Evolutionary conservation across 2,329 filamentous ascomycete genomes (phyloP), one percentile per base, ranked within the genome.

Genomic region (Penicillium olsonii): DNA sequence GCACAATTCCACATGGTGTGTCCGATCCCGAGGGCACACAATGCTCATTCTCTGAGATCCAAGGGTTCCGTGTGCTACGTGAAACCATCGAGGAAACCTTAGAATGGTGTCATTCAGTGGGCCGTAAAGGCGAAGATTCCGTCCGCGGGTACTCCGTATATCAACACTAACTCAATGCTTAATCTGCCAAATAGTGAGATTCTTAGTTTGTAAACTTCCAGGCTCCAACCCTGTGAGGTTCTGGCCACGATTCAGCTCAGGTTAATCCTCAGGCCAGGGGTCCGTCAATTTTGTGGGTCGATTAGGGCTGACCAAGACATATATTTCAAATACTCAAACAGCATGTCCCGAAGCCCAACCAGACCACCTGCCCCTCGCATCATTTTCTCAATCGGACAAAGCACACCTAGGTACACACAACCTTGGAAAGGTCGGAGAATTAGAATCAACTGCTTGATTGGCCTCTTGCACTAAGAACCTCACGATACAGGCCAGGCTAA

Each of bases 401-500:
- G n/a, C 11, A n/a, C 12, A 39, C 34, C n/a, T n/a, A n/a, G n/a
- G n/a, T n/a, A n/a, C n/a, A n/a, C n/a, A n/a, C n/a, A n/a, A n/a
- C n/a, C n/a, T n/a, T n/a, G n/a, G n/a, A 52, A 45, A 40, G 8
- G 26, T 27, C 49, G 50, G 55, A 55, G 47, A 55, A 52, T 55
- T 59, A 56, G 8, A 52, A 42, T 38, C 19, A 24, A 9, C 39
- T 14, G 12, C 24, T 27, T 49, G 17, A 61, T 60, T 61, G 56
- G 58, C 19, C 26, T 29, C n/a, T 53, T 22, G 12, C 29, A 18
- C 39, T 31, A 40, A 33, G n/a, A 51, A 37, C 17, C 34, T 60
- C 52, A 43, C 50, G 47, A 60, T 60, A 48, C 43, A 47, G 48
- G 52, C 57, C 38, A 50, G 41, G 35, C 43, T 45, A 35, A 49